A percentile compares a stretch with the other conserved stretches of the same genome.
Evolutionary conservation across 306 rosid species (phyloP).

Genomic region (Fagus sylvatica): DNA sequence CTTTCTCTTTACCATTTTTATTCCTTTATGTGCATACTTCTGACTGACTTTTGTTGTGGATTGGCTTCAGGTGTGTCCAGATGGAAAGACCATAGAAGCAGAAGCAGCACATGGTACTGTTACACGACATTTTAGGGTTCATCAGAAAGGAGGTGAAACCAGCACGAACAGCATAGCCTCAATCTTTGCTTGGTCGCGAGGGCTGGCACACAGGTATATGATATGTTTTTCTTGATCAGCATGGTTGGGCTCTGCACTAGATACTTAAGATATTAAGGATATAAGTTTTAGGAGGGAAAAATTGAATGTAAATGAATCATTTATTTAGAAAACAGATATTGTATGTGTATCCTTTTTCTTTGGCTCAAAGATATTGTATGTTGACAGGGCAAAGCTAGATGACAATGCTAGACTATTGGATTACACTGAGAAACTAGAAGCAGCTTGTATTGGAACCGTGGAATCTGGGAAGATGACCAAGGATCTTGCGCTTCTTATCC

Average conservation of each 20-base stretch:
- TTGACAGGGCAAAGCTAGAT: conserved; percentile 86
- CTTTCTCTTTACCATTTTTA: not conserved
- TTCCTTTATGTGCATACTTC: not conserved
- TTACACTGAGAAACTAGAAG: conserved; percentile 78
- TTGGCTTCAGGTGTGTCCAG: conserved; percentile 76
- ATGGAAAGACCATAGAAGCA: conserved; percentile 96
- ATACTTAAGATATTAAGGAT: not conserved
- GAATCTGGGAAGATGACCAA: conserved; percentile 97
- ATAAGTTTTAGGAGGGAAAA: not conserved
- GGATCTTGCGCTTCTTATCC: conserved; percentile 92
- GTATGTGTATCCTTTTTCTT: not conserved
- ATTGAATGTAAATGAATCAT: not conserved
- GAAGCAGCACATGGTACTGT: conserved; percentile 99
- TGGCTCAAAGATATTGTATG: no score
- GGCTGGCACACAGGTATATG: conserved; percentile 83
- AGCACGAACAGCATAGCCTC: conserved; percentile 99
- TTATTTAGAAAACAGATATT: conserved; percentile 4
- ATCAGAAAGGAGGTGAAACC: conserved; percentile 96
- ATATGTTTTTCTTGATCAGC: conserved; percentile 1
- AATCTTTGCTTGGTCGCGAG: conserved; percentile 94
- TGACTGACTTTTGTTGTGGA: conserved; percentile 17
- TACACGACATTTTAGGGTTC: conserved; percentile 90
- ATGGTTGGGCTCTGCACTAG: not conserved
- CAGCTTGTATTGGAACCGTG: conserved; percentile 80
- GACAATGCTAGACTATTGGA: conserved; percentile 64